These are phyloP conservation scores for Insectozyma bohioensis DNA, from an alignment of 1,139 yeast genomes.

Conservation along the genomic window DNA sequence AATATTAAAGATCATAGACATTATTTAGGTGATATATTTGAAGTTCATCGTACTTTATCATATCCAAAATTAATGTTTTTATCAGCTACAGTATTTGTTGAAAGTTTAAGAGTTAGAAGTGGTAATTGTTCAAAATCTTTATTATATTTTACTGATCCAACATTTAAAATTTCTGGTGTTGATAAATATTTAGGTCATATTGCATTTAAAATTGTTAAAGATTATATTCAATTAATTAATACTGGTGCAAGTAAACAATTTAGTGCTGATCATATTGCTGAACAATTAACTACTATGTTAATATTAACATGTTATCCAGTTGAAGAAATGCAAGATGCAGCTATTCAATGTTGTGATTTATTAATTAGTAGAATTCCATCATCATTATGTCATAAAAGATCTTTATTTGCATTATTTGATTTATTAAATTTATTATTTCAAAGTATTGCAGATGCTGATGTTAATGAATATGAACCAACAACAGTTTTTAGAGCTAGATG, in stretches of 20 bases:
- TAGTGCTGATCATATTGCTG: constrained; percentile 61
- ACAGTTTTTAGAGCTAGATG: constrained; percentile 62
- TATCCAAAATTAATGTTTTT: constrained; percentile 85
- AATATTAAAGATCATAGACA: constrained; percentile 77
- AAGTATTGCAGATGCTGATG: constrained; percentile 81
- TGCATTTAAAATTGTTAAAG: constrained; percentile 58
- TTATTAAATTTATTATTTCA: constrained; percentile 74
- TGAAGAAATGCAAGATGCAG: constrained; percentile 72
- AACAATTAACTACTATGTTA: constrained; percentile 68
- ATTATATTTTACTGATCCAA: constrained; percentile 83
- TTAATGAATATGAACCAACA: constrained; percentile 75
- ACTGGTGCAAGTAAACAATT: constrained; percentile 52
- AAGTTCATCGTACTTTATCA: constrained; percentile 56
- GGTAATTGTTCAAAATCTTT: constrained; percentile 81
- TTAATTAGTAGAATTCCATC: constrained; percentile 75
- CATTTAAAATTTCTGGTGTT: constrained; percentile 70
- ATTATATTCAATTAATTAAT: constrained; percentile 49
- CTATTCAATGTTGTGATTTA: constrained; percentile 74
- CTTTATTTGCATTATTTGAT: constrained; percentile 79
- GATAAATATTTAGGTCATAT: constrained; percentile 68
- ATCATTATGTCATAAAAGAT: constrained; percentile 68
- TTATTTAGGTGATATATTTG: constrained; percentile 50
- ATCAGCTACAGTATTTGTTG: constrained; percentile 78
- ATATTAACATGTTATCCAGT: constrained; percentile 78
- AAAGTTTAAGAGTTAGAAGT: constrained; percentile 70